Percentiles rank a stretch among this genome's conserved stretches.
Conservation (phyloP, 805 yeast species). For the Suhomyces sp. region DNA sequence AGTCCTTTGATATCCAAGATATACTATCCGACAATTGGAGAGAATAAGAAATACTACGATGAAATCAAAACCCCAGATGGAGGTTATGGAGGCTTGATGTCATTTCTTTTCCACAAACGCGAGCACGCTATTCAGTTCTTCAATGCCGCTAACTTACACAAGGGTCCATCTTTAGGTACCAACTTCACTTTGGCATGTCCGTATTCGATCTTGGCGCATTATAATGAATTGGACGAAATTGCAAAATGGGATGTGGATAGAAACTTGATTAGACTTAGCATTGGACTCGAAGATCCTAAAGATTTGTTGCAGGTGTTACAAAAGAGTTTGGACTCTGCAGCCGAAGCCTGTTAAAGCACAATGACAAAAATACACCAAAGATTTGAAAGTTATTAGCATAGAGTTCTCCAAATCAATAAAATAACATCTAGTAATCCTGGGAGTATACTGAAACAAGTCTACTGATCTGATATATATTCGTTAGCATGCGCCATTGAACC, state of each 20-base stretch:
- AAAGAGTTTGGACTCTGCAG: conserved; percentile 49
- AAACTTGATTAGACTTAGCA: conserved; percentile 72
- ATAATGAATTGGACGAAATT: conserved; percentile 73
- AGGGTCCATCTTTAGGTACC: conserved; percentile 91
- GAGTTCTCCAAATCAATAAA: background rate
- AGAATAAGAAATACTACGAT: conserved; percentile 66
- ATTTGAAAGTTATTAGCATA: no score
- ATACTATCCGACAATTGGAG: conserved; percentile 64
- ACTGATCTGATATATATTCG: no score
- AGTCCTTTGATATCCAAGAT: conserved; percentile 58
- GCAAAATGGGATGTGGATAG: conserved; percentile 81
- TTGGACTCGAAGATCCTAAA: conserved; percentile 75
- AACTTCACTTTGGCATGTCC: conserved; percentile 89
- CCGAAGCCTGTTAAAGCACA: background rate
- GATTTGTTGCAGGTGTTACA: conserved; percentile 51
- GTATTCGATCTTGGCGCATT: conserved; percentile 83
- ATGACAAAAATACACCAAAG: background rate
- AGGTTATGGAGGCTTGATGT: conserved; percentile 87
- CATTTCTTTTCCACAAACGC: conserved; percentile 65
- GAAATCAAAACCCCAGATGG: conserved; percentile 62
- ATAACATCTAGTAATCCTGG: background rate
- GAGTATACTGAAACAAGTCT: no score
- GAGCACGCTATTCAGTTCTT: conserved; percentile 70
- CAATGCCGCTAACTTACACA: conserved; percentile 64
- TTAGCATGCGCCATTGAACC: no score